Evolutionary conservation across 2,329 filamentous ascomycete genomes (phyloP).

Genomic region (Huntiella omanensis): DNA sequence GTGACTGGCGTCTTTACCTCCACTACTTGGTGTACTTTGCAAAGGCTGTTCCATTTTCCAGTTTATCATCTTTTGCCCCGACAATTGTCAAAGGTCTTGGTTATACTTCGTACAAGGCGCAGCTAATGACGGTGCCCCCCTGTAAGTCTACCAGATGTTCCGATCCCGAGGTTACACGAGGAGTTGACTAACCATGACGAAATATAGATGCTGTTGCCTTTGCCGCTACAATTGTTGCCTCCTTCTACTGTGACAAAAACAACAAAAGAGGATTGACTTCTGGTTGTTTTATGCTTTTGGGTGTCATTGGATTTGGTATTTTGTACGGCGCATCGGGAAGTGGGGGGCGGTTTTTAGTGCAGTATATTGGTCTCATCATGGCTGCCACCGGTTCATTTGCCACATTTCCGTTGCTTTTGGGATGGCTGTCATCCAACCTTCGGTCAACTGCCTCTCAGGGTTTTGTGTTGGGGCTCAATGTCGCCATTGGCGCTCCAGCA

Average conservation of each 20-base stretch:
- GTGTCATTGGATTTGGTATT: constrained; percentile 33
- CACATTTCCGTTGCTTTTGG: constrained; percentile 49
- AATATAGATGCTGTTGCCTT: constrained; percentile 1
- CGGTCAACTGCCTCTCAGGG: constrained; percentile 45
- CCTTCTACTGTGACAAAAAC: constrained; percentile 44
- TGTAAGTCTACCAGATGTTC: constrained; percentile 22
- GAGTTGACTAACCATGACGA: background rate
- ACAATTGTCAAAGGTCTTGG: constrained; percentile 37
- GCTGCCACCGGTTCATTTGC: constrained; percentile 48
- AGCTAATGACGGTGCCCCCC: constrained; percentile 48
- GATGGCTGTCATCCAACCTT: constrained; percentile 53
- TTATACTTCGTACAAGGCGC: constrained; percentile 33
- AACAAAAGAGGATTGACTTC: constrained; percentile 32
- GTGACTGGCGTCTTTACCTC: constrained; percentile 49
- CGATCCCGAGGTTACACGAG: background rate
- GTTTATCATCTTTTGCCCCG: constrained; percentile 42
- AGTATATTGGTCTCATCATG: constrained; percentile 42
- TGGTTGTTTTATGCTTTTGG: constrained; percentile 24
- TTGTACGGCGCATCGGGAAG: constrained; percentile 44
- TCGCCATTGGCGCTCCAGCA: constrained; percentile 46
- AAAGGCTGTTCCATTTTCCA: constrained; percentile 35
- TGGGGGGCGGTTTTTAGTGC: constrained; percentile 20
- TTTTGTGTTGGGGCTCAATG: constrained; percentile 51
- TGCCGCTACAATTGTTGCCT: constrained; percentile 18
- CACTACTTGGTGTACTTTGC: constrained; percentile 38